Evolutionary conservation across 139 green algal species (phyloP), one percentile per base, ranked within the genome.

Genomic region (Picochlorum sp.): DNA sequence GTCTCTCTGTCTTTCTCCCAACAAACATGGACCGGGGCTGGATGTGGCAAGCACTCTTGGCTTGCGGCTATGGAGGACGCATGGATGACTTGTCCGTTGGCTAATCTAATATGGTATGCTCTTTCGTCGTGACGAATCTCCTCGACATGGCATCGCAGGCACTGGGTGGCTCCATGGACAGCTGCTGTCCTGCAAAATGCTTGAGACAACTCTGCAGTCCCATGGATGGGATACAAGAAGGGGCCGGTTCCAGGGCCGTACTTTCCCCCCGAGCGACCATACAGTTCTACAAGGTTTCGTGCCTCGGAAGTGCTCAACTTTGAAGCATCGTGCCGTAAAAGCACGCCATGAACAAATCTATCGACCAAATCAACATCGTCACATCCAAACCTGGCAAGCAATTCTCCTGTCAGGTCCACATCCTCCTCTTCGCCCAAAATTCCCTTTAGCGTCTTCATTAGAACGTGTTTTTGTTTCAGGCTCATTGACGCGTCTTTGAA

Each of bases 391-490:
- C 34, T 41, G 34, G 34, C 34, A 41, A 41, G 34, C 34, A 41
- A 11, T 41, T 41, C 14, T 64, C 67, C 18, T 67, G 65, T 51
- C 66, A 62, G 20, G 49, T 66, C 57, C 68, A 47, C 21, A 65
- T 4, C 8, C 30, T 14, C 62, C 51, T 2, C 68, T 54, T 26
- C 65, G 24, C 60, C 71, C 49, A 15, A 65, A 59, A 10, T 69
- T 65, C 11, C 49, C 30, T 69, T 79, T 31, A 96, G 61, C 70
- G 95, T 92, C 18, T 71, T 58, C 74, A 87, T 92, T 11, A 97
- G 68, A 24, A 59, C 21, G 2, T 88, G 80, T 75, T 96, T 96
- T 44, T 94, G 78, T 13, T 55, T 56, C 14, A 80, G 61, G 6
- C 66, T 31, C 61, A 97, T 77, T 2, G 24, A 65, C 30, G 62